phyloP scores from a whole-genome alignment of 2,329 filamentous ascomycete genomes.

The Sodiomyces alkalinus region DNA sequence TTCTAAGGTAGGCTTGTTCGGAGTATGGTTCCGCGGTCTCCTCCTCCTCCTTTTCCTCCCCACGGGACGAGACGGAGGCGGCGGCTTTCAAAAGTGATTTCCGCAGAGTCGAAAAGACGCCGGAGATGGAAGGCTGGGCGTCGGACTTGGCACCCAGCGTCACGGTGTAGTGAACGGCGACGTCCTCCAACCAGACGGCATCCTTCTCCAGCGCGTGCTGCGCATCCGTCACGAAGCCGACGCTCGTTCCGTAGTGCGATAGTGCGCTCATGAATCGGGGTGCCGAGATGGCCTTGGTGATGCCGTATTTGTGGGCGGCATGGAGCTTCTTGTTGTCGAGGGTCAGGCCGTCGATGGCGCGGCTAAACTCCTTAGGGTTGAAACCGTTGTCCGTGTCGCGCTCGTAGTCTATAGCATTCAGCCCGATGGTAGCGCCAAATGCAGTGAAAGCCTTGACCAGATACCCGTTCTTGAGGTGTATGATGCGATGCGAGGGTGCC shows the following conservation, averaged over 20 bases:
- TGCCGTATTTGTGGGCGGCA: constrained; percentile 36
- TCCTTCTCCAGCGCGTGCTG: constrained; percentile 27
- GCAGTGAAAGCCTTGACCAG: constrained; percentile 45
- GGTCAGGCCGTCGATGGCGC: constrained; percentile 40
- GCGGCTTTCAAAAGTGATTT: constrained; percentile 37
- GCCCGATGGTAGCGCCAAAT: constrained; percentile 43
- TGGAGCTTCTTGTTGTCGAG: constrained; percentile 41
- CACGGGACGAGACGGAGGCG: constrained; percentile 16
- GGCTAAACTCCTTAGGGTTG: constrained; percentile 32
- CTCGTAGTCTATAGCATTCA: constrained; percentile 49
- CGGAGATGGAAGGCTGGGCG: constrained; percentile 34
- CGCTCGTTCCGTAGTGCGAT: constrained; percentile 40
- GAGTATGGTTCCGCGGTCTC: constrained; percentile 24
- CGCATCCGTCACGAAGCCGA: constrained; percentile 39
- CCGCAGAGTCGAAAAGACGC: constrained; percentile 34
- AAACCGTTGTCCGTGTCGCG: constrained; percentile 35
- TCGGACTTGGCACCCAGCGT: constrained; percentile 28
- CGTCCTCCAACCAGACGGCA: constrained; percentile 38
- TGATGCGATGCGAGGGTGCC: constrained; percentile 19
- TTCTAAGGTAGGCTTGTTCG: constrained; percentile 33
- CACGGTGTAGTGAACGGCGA: constrained; percentile 44
- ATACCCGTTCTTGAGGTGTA: constrained; percentile 42
- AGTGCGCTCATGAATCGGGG: constrained; percentile 26
- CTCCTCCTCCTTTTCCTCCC: too few species aligned
- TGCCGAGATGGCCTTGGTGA: constrained; percentile 42